Percentiles rank a stretch among this genome's conserved stretches.
phyloP scores from a whole-genome alignment of 352 stramenopile species.

The Globisporangium recalcitrans region DNA sequence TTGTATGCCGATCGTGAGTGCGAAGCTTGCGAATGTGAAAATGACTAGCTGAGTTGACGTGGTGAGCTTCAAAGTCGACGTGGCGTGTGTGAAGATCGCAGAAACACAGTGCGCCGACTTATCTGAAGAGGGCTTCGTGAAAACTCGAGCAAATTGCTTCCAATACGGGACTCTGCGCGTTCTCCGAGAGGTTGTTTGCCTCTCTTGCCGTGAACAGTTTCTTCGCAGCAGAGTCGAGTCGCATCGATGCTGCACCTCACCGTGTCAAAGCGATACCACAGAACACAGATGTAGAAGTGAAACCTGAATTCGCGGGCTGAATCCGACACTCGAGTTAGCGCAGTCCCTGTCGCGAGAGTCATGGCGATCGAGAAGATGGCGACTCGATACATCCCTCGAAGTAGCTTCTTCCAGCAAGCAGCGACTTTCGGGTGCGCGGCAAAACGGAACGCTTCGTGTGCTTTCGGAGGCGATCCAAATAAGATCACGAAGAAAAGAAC shows the following conservation, averaged over 20 bases:
- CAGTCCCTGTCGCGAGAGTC: not conserved
- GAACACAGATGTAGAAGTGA: slow-evolving; percentile 2
- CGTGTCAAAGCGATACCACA: slow-evolving; percentile 3
- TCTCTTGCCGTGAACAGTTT: not conserved
- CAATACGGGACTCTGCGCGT: not conserved
- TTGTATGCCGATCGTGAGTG: slow-evolving; percentile 18
- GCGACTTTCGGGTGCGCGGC: not conserved
- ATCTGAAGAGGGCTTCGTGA: not conserved
- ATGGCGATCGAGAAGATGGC: not conserved
- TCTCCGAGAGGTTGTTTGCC: not conserved
- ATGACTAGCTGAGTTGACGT: not conserved
- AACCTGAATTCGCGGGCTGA: not conserved
- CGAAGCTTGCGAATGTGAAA: slow-evolving; percentile 13
- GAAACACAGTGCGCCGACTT: slow-evolving; percentile 1
- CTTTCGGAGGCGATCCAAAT: not conserved
- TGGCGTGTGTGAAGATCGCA: slow-evolving; percentile 9
- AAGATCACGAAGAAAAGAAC: not conserved
- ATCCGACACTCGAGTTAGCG: not conserved
- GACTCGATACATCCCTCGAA: not conserved
- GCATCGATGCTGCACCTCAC: not conserved
- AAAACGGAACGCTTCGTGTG: not conserved
- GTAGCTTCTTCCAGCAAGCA: slow-evolving; percentile 12
- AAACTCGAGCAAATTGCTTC: slow-evolving; percentile 7
- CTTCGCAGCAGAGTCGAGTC: not conserved
- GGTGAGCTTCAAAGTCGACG: not conserved